A percentile compares a stretch with the other conserved stretches of the same genome.
These are phyloP conservation scores for Graphiopsis chlorocephala DNA, from an alignment of 2,329 filamentous ascomycete species.

Conservation along the genomic window DNA sequence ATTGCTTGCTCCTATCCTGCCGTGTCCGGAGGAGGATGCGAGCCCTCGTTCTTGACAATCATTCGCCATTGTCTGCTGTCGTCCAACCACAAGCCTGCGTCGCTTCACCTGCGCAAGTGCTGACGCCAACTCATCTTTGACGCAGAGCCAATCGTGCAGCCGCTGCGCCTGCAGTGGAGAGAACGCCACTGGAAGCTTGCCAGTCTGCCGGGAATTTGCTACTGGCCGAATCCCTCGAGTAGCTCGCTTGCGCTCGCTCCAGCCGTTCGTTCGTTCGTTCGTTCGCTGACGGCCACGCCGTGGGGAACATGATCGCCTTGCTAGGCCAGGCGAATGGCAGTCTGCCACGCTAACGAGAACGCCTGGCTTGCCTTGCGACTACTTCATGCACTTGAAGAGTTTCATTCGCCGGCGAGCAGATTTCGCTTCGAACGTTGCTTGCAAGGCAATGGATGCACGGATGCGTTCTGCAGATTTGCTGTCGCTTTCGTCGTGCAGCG, in stretches of 20 bases:
- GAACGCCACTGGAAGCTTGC: constrained; percentile 12
- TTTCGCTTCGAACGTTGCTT: constrained; percentile 6
- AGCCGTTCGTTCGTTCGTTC: constrained; percentile 2
- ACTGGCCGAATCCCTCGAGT: background rate
- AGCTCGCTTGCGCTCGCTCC: constrained; percentile 1
- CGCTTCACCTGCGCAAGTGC: constrained; percentile 7
- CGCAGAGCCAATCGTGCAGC: constrained; percentile 10
- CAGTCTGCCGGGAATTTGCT: background rate
- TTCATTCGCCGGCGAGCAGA: constrained; percentile 4
- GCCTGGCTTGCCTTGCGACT: background rate
- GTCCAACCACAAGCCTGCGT: background rate
- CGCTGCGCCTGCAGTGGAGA: constrained; percentile 1
- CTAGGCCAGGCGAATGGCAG: background rate
- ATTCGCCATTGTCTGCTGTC: background rate
- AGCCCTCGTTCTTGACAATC: background rate
- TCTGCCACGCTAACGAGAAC: constrained; percentile 6
- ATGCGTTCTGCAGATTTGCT: background rate
- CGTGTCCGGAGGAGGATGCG: background rate
- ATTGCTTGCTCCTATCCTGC: background rate
- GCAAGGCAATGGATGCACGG: background rate
- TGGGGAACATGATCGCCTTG: background rate
- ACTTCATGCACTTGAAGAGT: background rate
- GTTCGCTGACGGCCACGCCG: background rate
- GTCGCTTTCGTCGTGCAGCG: background rate
- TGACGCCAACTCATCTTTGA: constrained; percentile 11